Conservation (phyloP, 2,329 filamentous ascomycete genomes). For the Fonsecaea pugnacius region DNA sequence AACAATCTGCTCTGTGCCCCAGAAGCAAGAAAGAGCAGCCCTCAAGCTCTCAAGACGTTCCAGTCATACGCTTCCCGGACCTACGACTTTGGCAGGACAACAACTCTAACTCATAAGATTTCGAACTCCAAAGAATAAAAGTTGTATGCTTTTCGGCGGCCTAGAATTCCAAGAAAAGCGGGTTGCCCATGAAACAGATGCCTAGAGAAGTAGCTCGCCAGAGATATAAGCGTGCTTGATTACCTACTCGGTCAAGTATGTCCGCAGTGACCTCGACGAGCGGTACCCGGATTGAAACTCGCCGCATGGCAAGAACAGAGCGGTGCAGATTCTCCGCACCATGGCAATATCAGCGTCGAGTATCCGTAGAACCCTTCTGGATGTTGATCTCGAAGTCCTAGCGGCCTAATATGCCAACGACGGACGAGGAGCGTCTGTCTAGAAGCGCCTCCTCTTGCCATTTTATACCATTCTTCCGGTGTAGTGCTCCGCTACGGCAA, state of each 20-base stretch:
- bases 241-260: background rate
- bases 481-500: background rate
- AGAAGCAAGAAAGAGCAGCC: background rate
- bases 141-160: background rate
- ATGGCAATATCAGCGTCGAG: background rate
- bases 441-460: background rate
- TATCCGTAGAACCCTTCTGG: background rate
- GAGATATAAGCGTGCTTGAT: background rate
- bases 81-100: background rate
- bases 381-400: background rate
- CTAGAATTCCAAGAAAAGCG: background rate
- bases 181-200: background rate
- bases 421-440: background rate
- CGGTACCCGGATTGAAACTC: background rate
- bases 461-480: background rate
- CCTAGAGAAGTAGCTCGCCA: background rate
- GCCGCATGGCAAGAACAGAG: background rate
- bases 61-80: background rate
- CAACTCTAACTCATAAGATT: background rate
- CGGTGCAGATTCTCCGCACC: background rate
- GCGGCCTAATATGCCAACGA: background rate
- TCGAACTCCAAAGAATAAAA: background rate
- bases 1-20: background rate
- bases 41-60: background rate
- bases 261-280: background rate